Base-by-base conservation (phyloP, 148 eudicot genomes). In the Camellia sinensis region DNA sequence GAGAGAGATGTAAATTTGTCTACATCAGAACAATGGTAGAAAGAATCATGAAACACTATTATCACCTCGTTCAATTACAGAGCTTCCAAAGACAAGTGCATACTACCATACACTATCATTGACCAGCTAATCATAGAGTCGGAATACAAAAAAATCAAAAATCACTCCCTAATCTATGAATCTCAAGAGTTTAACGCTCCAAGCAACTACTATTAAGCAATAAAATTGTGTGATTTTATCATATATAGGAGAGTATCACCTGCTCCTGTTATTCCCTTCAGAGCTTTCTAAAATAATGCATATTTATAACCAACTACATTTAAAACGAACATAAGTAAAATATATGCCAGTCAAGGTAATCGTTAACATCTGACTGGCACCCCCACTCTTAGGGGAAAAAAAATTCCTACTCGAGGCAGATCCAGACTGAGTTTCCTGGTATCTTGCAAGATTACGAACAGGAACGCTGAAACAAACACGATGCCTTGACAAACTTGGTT, bases 201-300 rank as follows among this genome's bases (percentile, higher is more conserved):
- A n/a, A 21, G 60, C 75, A 50, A 50, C 75, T 72, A 22, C 54
- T 50, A 50, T 19, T 10, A 11, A 52, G 19, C 48, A 56, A 22
- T 37, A 44, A 15, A 54, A 56, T 22, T 54, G 5, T 37, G 18
- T 12, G 14, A 3, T 72, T 9, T 9, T 70, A 70, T 50, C 75
- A 73, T 19, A 15, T 19, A 15, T 17, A 56, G 21, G 37, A 12
- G 75, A 14, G 63, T 37, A 73, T 56, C 37, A 67, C 54, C 73
- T 78, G 63, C 73, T 53, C 48, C 15, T 2, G 52, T 78, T 78
- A 11, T 54, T 78, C 54, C 45, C 56, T 41, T n/a, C n/a, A 3
- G 74, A 56, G 74, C 74, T n/a, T 40, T 18, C 19, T 78, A 44
- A 70, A 67, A 22, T 4, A 53, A 67, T 56, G 45, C 12, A 21